Evolutionary conservation across 169 alveolate genomes (phyloP).

Genomic region (Plasmodium malariae): DNA sequence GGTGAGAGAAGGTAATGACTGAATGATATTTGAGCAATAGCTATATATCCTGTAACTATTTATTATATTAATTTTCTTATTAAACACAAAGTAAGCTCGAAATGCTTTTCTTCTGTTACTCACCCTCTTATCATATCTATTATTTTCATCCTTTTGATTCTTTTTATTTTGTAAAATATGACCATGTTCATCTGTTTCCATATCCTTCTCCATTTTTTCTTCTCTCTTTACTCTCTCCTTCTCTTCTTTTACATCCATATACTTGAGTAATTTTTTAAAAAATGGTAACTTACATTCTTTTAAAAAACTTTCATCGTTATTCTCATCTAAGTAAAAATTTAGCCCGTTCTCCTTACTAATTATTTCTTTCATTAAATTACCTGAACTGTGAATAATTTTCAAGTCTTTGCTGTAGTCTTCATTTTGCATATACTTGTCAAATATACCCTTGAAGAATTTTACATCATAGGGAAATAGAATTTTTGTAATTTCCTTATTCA

Average conservation of each 20-base stretch:
- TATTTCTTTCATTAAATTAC: constrained; percentile 44
- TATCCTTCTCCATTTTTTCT: background rate
- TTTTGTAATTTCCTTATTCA: constrained; percentile 59
- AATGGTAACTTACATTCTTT: constrained; percentile 24
- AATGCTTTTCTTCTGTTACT: background rate
- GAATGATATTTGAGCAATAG: constrained; percentile 59
- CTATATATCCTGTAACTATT: constrained; percentile 42
- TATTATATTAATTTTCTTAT: constrained; percentile 54
- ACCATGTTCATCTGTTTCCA: constrained; percentile 2
- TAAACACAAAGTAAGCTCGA: constrained; percentile 23
- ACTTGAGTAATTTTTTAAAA: constrained; percentile 46
- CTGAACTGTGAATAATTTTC: constrained; percentile 24
- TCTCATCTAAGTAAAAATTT: constrained; percentile 50
- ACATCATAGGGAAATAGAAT: constrained; percentile 62
- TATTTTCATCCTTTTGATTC: background rate
- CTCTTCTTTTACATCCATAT: background rate
- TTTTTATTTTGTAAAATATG: background rate
- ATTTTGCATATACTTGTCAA: constrained; percentile 51
- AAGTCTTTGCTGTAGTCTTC: constrained; percentile 58
- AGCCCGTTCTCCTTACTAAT: constrained; percentile 70
- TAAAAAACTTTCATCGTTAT: constrained; percentile 38
- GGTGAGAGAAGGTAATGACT: constrained; percentile 67
- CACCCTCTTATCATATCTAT: background rate
- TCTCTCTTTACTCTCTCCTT: background rate
- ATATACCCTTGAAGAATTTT: constrained; percentile 46